Evolutionary conservation across 163 green algal species (phyloP).

Genomic region (Scenedesmus sp.): DNA sequence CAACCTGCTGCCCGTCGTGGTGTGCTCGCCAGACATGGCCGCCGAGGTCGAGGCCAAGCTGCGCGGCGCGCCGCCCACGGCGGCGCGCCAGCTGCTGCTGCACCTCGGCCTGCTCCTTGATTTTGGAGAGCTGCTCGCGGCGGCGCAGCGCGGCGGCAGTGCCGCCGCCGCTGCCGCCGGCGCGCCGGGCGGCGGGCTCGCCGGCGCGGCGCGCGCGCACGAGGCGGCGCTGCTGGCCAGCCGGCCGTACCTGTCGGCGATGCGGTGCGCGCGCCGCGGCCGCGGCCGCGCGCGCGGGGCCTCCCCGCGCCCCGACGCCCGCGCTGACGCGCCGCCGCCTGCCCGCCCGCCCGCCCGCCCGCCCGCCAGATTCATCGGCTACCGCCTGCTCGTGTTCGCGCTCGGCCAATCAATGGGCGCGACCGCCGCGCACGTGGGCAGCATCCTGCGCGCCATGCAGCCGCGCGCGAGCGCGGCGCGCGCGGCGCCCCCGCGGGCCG

Average conservation of each 20-base stretch:
- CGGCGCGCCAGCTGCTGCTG: neutral
- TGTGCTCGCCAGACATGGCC: constrained; percentile 4
- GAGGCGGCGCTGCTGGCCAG: neutral
- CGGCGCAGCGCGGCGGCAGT: too few relatives aligned
- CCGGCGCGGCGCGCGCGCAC: neutral
- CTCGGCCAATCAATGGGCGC: constrained; percentile 5
- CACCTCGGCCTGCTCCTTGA: constrained; percentile 12
- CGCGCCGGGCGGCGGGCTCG: too few relatives aligned
- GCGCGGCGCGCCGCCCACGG: neutral
- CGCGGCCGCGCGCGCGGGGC: too few relatives aligned
- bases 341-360: too few relatives aligned
- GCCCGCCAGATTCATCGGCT: constrained; percentile 19
- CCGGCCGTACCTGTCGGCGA: neutral
- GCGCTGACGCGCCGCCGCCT: too few relatives aligned
- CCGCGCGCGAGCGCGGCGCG: too few relatives aligned
- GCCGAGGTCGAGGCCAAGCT: constrained; percentile 17
- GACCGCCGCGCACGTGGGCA: neutral
- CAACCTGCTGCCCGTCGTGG: neutral
- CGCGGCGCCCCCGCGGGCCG: too few relatives aligned
- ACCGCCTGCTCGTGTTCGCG: constrained; percentile 17
- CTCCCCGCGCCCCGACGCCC: too few relatives aligned
- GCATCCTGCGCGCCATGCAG: neutral
- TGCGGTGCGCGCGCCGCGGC: constrained; percentile 4
- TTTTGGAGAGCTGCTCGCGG: neutral
- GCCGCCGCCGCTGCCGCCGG: too few relatives aligned